Conservation (phyloP, 805 yeast genomes). For the Candida awuae region DNA sequence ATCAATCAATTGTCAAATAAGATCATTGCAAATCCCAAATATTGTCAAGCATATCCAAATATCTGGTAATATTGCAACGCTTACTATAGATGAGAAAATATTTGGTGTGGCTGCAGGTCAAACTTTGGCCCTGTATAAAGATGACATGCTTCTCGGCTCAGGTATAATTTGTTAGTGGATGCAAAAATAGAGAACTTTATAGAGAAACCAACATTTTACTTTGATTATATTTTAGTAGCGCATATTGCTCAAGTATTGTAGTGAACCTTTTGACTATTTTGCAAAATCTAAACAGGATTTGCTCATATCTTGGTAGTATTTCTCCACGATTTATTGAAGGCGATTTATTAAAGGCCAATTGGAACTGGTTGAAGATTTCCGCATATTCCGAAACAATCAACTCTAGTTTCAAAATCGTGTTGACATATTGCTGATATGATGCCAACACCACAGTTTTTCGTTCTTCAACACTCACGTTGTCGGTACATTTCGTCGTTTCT, state of each 20-base stretch:
- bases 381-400: no score
- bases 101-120: conserved; percentile 91
- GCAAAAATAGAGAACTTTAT: neutral
- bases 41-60: conserved; percentile 15
- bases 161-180: conserved; percentile 35
- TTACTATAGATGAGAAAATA: conserved; percentile 38
- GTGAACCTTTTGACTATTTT: neutral
- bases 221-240: neutral
- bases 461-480: neutral
- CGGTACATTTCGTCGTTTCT: no score
- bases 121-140: conserved; percentile 63
- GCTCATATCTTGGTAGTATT: no score
- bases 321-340: no score
- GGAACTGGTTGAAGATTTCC: no score
- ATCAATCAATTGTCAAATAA: conserved; percentile 47
- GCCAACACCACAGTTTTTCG: neutral
- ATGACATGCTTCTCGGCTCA: conserved; percentile 61
- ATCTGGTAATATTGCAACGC: conserved; percentile 17
- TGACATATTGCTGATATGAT: neutral
- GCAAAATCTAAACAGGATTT: neutral
- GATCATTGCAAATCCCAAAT: conserved; percentile 65
- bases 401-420: no score
- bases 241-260: conserved; percentile 1
- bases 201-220: conserved; percentile 1
- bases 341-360: no score